A percentile compares a stretch with the other conserved stretches of the same genome.
Conservation (phyloP, 192 early-diverging fungal genomes). For the Entomortierella beljakovae region DNA sequence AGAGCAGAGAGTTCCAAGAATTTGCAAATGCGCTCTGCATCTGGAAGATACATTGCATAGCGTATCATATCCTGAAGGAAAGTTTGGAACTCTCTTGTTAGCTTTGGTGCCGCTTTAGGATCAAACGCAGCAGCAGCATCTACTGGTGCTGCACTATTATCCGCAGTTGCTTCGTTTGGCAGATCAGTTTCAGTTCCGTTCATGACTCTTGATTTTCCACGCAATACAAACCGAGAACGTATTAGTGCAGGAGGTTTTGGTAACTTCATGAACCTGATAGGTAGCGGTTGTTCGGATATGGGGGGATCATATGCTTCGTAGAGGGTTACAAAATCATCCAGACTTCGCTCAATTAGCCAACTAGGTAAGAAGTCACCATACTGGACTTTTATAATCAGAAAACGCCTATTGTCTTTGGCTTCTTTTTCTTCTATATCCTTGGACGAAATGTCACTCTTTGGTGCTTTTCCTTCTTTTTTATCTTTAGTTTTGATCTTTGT, state of each 20-base stretch:
- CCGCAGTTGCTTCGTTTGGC: neutral
- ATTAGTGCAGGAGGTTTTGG: conserved; percentile 46
- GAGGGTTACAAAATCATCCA: conserved; percentile 46
- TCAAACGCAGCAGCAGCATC: conserved; percentile 26
- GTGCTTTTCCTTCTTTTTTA: conserved; percentile 1
- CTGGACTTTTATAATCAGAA: conserved; percentile 49
- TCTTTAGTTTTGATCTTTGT: conserved; percentile 47
- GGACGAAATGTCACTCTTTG: neutral
- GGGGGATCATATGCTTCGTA: conserved; percentile 48
- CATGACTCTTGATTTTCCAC: neutral
- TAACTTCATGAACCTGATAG: conserved; percentile 22
- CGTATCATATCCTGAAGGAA: conserved; percentile 55
- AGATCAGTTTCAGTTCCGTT: neutral
- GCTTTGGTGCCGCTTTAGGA: conserved; percentile 35
- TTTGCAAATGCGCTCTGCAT: conserved; percentile 60
- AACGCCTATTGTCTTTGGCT: conserved; percentile 48
- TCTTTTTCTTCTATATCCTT: conserved; percentile 49
- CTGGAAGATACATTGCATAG: conserved; percentile 47
- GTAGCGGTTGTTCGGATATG: conserved; percentile 30
- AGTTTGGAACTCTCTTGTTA: conserved; percentile 41
- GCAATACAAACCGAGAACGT: conserved; percentile 35
- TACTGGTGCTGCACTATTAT: neutral
- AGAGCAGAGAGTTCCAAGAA: conserved; percentile 64
- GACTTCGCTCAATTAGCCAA: conserved; percentile 46
- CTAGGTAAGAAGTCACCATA: conserved; percentile 50